Evolutionary conservation across 1,284 basidiomycete genomes (phyloP).

Genomic region (Ustilago xerochloae): DNA sequence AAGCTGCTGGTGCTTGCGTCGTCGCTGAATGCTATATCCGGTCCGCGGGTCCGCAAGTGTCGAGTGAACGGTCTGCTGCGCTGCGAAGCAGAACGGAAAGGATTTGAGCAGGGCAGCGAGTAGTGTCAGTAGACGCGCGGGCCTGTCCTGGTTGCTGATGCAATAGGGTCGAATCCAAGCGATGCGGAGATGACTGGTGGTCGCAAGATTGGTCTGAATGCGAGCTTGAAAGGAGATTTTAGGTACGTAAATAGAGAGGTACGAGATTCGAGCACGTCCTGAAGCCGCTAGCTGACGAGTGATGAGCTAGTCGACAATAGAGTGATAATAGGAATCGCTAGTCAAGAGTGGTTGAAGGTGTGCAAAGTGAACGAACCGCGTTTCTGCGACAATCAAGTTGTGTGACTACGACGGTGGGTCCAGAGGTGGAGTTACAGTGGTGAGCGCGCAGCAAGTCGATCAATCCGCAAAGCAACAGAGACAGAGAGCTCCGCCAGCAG

Average conservation of each 20-base stretch:
- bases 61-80: no score
- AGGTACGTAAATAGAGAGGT: conserved; percentile 1
- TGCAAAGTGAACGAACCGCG: background rate
- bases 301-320: background rate
- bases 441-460: conserved; percentile 10
- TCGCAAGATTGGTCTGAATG: background rate
- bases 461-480: background rate
- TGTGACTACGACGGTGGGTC: background rate
- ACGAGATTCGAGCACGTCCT: background rate
- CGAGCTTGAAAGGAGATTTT: conserved; percentile 3
- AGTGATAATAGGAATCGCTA: background rate
- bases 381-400: background rate
- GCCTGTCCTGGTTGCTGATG: background rate
- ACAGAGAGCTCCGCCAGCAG: background rate
- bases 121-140: background rate
- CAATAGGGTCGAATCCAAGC: background rate
- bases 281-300: background rate
- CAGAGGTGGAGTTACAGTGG: conserved; percentile 6
- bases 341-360: background rate
- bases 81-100: background rate
- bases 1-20: no score
- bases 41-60: no score
- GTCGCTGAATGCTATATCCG: no score
- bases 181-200: background rate
- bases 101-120: background rate